Conservation (phyloP, 2,329 filamentous ascomycete species). For the Cercospora sp. region DNA sequence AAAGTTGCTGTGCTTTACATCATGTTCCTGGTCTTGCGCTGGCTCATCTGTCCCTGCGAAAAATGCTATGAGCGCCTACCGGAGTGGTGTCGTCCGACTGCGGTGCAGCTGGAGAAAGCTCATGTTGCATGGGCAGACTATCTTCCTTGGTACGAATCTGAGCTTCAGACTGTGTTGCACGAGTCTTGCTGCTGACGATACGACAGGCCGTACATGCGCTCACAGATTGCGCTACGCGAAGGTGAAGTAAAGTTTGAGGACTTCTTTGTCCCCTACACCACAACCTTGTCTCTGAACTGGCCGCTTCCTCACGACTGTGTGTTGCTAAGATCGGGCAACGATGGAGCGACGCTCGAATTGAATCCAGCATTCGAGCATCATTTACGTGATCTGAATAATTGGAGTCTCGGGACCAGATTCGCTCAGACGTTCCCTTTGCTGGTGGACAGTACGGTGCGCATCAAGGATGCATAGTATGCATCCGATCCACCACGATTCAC, state of each 20-base stretch:
- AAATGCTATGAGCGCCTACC: conserved; percentile 80
- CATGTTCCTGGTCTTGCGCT: conserved; percentile 83
- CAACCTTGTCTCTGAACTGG: conserved; percentile 78
- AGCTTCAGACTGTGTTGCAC: not conserved
- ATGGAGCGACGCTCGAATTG: conserved; percentile 64
- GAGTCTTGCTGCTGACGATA: not conserved
- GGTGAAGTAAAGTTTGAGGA: conserved; percentile 62
- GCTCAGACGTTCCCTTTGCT: conserved; percentile 35
- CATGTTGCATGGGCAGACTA: conserved; percentile 85
- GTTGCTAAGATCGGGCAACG: conserved; percentile 47
- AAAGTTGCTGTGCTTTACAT: conserved; percentile 78
- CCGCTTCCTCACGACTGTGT: conserved; percentile 74
- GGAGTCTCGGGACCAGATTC: conserved; percentile 67
- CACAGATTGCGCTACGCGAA: conserved; percentile 55
- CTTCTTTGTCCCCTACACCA: conserved; percentile 81
- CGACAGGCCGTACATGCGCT: conserved; percentile 67
- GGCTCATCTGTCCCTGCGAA: conserved; percentile 76
- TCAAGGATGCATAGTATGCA: conserved; percentile 27
- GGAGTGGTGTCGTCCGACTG: conserved; percentile 67
- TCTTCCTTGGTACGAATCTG: conserved; percentile 61
- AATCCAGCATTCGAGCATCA: conserved; percentile 87
- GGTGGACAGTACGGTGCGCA: conserved; percentile 33
- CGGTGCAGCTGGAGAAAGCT: conserved; percentile 63
- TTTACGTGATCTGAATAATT: conserved; percentile 72
- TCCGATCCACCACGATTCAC: not conserved